Conservation (phyloP, 2,329 filamentous ascomycete genomes). For the Leptographium wingfieldii region DNA sequence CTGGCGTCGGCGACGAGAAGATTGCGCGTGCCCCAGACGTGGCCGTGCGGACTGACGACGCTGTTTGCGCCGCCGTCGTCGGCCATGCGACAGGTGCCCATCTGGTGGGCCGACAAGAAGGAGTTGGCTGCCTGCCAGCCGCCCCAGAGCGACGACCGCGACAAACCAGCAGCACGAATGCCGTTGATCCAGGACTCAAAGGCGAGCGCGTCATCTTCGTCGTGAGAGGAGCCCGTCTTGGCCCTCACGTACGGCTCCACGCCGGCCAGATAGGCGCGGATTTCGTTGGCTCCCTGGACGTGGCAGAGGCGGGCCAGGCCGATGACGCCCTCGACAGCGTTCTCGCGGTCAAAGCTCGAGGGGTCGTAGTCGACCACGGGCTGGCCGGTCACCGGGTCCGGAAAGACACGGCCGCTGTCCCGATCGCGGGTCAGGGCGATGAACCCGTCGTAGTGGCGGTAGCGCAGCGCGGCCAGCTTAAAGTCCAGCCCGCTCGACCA, state of each 20-base stretch:
- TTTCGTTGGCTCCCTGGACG: constrained; percentile 67
- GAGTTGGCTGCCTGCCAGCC: constrained; percentile 32
- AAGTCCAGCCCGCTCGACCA: constrained; percentile 58
- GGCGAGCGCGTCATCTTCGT: constrained; percentile 41
- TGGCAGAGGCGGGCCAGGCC: constrained; percentile 67
- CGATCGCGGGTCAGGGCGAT: constrained; percentile 66
- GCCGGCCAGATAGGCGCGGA: constrained; percentile 52
- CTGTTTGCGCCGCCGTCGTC: constrained; percentile 30
- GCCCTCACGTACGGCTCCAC: constrained; percentile 46
- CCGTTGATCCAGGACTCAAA: constrained; percentile 50
- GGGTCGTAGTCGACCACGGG: constrained; percentile 57
- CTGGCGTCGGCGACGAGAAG: constrained; percentile 64
- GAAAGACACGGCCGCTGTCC: constrained; percentile 60
- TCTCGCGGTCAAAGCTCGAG: constrained; percentile 57
- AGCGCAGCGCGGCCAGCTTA: constrained; percentile 58
- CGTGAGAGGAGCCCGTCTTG: constrained; percentile 9
- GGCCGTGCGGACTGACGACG: constrained; percentile 45
- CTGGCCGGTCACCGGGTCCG: constrained; percentile 54
- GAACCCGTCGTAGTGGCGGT: constrained; percentile 57
- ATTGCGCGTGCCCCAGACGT: constrained; percentile 52
- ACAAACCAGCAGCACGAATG: constrained; percentile 21
- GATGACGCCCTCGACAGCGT: constrained; percentile 59
- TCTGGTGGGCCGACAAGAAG: constrained; percentile 68
- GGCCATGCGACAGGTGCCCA: constrained; percentile 67
- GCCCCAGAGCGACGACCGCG: constrained; percentile 17